phyloP scores from a whole-genome alignment of 2,329 filamentous ascomycete genomes.

The Colletotrichum sp. region DNA sequence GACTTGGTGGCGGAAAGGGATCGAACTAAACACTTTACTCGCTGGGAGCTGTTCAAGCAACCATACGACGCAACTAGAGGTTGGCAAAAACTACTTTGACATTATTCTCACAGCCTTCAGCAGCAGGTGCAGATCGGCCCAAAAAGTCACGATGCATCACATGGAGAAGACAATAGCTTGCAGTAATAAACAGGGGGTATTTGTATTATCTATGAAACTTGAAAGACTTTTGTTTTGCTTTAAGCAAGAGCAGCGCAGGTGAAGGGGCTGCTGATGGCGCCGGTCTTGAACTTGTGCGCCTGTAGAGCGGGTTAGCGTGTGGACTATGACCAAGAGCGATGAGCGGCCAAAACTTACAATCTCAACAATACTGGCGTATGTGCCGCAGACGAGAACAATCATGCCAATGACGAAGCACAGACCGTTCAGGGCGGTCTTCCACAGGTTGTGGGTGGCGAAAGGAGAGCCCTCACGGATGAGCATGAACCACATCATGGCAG shows the following conservation, averaged over 20 bases:
- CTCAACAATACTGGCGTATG: slow-evolving; percentile 30
- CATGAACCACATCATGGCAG: slow-evolving; percentile 49
- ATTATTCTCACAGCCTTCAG: neutral
- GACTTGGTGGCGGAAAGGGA: neutral
- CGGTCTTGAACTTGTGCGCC: slow-evolving; percentile 18
- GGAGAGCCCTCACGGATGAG: slow-evolving; percentile 36
- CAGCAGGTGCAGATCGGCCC: neutral
- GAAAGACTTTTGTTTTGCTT: neutral
- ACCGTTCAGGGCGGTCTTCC: slow-evolving; percentile 27
- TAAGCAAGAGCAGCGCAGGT: slow-evolving; percentile 18
- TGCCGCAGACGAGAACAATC: slow-evolving; percentile 35
- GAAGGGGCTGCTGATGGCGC: slow-evolving; percentile 20
- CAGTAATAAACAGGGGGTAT: neutral
- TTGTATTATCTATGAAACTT: neutral
- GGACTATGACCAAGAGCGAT: neutral
- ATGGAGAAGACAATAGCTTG: neutral
- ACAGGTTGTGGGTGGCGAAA: slow-evolving; percentile 33
- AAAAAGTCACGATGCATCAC: neutral
- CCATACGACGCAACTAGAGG: neutral
- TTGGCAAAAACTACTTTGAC: neutral
- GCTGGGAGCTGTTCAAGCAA: neutral
- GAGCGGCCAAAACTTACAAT: slow-evolving; percentile 11
- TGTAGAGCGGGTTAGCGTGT: neutral
- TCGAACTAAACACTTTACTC: no score
- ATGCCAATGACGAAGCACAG: slow-evolving; percentile 34